phyloP scores from a whole-genome alignment of 2,329 filamentous ascomycete species.

The Cladosporium phlei region DNA sequence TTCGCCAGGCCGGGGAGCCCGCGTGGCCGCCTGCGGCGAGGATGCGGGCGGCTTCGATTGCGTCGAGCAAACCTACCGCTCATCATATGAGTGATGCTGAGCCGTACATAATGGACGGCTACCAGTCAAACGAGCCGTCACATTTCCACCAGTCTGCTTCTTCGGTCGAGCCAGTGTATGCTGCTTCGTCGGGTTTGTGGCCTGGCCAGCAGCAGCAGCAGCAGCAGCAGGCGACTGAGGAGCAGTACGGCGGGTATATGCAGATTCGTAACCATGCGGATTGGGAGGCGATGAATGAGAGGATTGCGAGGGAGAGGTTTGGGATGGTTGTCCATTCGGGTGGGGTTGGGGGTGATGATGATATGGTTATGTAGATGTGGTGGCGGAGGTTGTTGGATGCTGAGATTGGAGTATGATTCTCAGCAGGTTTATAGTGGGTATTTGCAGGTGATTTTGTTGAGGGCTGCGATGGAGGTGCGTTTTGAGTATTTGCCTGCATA shows the following conservation, averaged over 20 bases:
- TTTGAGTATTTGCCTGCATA: too few species aligned
- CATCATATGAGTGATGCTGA: slow-evolving; percentile 50
- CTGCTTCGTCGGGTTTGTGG: slow-evolving; percentile 35
- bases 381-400: background rate
- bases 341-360: slow-evolving; percentile 21
- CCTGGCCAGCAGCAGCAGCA: slow-evolving; percentile 34
- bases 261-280: slow-evolving; percentile 49
- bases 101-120: slow-evolving; percentile 81
- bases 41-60: slow-evolving; percentile 28
- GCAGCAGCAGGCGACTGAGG: slow-evolving; percentile 52
- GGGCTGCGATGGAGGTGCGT: too few species aligned
- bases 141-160: slow-evolving; percentile 52
- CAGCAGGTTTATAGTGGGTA: too few species aligned
- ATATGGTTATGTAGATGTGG: slow-evolving; percentile 31
- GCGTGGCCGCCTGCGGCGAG: slow-evolving; percentile 27
- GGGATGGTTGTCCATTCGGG: slow-evolving; percentile 9
- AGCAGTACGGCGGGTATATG: slow-evolving; percentile 62
- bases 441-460: background rate
- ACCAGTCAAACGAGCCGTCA: slow-evolving; percentile 52
- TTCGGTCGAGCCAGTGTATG: slow-evolving; percentile 68
- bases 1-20: slow-evolving; percentile 22
- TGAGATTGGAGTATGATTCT: too few species aligned
- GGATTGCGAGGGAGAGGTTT: slow-evolving; percentile 14
- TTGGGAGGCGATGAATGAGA: slow-evolving; percentile 43
- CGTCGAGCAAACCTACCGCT: slow-evolving; percentile 15